Base-by-base conservation (phyloP, 345 rosid genomes). In the Lenwebbia sp. region DNA sequence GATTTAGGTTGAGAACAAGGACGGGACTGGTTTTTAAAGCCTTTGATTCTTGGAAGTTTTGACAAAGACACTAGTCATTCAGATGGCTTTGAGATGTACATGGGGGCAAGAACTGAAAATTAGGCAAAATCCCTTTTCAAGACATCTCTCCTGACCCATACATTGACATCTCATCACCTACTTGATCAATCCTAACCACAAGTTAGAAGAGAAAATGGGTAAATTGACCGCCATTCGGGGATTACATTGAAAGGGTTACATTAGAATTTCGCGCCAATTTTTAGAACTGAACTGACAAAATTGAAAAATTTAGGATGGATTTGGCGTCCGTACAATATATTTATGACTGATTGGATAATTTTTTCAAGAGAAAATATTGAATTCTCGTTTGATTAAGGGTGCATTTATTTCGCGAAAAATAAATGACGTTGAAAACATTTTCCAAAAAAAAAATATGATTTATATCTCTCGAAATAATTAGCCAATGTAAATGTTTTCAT, bases 251-350 rank as follows among this genome's bases (percentile, higher is more conserved):
- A 62, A 65, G 23, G 1, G 78, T 10, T 17, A 2, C 1, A 8
- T 17, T 37, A 13, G 21, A 70, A 19, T 9, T 9, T 19, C 0
- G 0, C 3, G 40, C 1, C 2, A 37, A 37, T 3, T 1, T 9
- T 33, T 37, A 4, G 2, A 6, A 17, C 0, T 6, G 10, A 70
- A 70, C 0, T 19, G 2, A 5, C 3, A 19, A 70, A 37, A 37
- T 21, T 0, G 1, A 70, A 37, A 37, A 70, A 1, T 10, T 37
- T 4, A 5, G 0, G 0, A 33, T 2, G 4, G 22, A 19, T 33
- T 70, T 19, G 7, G 15, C 3, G 4, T 30, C 0, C 1, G 0
- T 7, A 7, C 7, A 8, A 14, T 13, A 28, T 4, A 14, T 28
- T 62, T 30, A 28, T 13, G 21, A 60, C 2, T 2, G 1, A 60